Percentiles rank a stretch among this genome's conserved stretches.
phyloP scores from a whole-genome alignment of 1,284 basidiomycete genomes.

The Heterobasidion irregulare region DNA sequence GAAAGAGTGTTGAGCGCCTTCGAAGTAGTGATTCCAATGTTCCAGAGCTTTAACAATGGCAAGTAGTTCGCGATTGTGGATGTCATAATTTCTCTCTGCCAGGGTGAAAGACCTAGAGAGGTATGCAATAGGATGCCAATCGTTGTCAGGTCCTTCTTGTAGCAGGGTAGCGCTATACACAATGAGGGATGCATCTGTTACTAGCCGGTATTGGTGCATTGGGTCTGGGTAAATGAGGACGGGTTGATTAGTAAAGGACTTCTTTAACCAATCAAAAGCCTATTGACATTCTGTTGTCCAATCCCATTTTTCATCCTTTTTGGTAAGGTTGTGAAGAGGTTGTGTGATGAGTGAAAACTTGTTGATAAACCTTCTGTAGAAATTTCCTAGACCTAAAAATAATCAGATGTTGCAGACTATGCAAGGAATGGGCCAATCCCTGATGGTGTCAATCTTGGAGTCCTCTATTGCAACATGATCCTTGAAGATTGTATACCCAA shows the following conservation, averaged over 20 bases:
- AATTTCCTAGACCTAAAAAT: not conserved
- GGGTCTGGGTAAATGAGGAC: too few species aligned
- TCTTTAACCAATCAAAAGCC: too few species aligned
- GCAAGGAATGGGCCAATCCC: not conserved
- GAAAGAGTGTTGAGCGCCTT: slow-evolving; percentile 13
- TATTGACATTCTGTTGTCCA: too few species aligned
- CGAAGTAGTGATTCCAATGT: slow-evolving; percentile 16
- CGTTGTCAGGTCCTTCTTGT: too few species aligned
- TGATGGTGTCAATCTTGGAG: not conserved
- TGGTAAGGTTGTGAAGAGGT: not conserved
- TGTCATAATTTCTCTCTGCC: not conserved
- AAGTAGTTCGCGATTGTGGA: slow-evolving; percentile 10
- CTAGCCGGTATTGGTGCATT: too few species aligned
- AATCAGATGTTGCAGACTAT: not conserved
- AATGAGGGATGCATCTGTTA: too few species aligned
- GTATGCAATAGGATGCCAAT: too few species aligned
- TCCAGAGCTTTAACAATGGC: slow-evolving; percentile 7
- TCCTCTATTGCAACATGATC: not conserved
- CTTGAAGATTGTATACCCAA: not conserved
- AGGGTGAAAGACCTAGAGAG: too few species aligned
- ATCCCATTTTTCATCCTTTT: too few species aligned
- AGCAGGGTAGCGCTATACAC: too few species aligned
- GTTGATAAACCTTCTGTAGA: not conserved
- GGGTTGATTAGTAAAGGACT: too few species aligned
- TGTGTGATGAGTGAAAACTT: not conserved